Percentiles rank a stretch among this genome's conserved stretches.
Evolutionary conservation across 2,329 filamentous ascomycete species (phyloP).

Genomic region (Botrytis fabae): DNA sequence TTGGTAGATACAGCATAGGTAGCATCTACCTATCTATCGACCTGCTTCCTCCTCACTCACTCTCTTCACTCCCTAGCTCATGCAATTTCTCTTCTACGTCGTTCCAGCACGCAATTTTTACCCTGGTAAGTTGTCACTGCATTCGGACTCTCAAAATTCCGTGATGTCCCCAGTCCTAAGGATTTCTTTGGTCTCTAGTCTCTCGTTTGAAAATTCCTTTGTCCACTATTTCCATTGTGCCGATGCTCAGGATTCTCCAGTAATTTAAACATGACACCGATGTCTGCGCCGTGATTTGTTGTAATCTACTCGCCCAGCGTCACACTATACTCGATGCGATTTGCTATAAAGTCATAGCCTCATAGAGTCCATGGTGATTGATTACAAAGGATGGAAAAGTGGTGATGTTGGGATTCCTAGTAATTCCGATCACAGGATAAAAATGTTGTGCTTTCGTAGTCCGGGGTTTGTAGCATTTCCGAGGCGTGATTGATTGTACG

Average conservation of each 20-base stretch:
- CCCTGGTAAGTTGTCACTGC: not conserved
- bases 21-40: not conserved
- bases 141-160: constrained; percentile 6
- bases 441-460: constrained; percentile 8
- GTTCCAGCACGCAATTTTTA: constrained; percentile 13
- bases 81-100: not conserved
- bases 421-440: not conserved
- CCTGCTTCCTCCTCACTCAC: no score
- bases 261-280: constrained; percentile 3
- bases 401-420: not conserved
- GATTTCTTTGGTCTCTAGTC: not conserved
- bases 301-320: not conserved
- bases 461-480: not conserved
- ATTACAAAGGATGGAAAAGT: not conserved
- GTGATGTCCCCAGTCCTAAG: not conserved
- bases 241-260: not conserved
- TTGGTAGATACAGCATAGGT: not conserved
- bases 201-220: constrained; percentile 1
- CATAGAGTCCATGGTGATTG: constrained; percentile 5
- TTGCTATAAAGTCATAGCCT: not conserved
- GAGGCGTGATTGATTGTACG: not conserved
- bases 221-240: not conserved
- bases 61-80: not conserved
- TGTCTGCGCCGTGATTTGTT: not conserved
- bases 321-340: not conserved